Percentiles rank a stretch among this genome's conserved stretches.
phyloP scores from a whole-genome alignment of 192 early-diverging fungal genomes.

The Jimgerdemannia lactiflua region DNA sequence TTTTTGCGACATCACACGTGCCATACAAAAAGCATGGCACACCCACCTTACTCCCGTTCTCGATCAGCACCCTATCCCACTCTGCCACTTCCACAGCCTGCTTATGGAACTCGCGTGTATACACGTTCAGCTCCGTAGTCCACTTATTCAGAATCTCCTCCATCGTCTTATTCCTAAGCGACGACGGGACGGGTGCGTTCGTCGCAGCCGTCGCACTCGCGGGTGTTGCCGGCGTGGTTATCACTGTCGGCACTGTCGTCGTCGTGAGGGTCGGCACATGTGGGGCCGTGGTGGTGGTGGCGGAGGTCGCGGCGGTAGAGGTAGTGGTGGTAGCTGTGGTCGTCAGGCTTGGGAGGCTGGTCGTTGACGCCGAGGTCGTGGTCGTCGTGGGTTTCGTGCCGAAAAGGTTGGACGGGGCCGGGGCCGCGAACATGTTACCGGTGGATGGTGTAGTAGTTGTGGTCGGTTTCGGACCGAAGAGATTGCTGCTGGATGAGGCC shows the following conservation, averaged over 20 bases:
- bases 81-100: conserved; percentile 80
- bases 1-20: conserved; percentile 2
- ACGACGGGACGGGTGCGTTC: conserved; percentile 38
- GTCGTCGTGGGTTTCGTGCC: conserved; percentile 3
- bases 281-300: conserved; percentile 29
- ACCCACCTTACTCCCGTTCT: conserved; percentile 74
- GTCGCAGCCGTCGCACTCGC: conserved; percentile 15
- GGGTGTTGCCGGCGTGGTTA: conserved; percentile 32
- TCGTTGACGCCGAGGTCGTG: background rate
- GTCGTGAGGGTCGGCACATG: conserved; percentile 29
- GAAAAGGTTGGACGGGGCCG: conserved; percentile 21
- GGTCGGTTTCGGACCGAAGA: conserved; percentile 15
- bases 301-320: conserved; percentile 25
- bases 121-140: conserved; percentile 77
- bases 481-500: conserved; percentile 5
- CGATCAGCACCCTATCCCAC: conserved; percentile 86
- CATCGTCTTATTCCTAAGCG: conserved; percentile 83
- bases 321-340: conserved; percentile 1
- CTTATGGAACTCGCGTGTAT: conserved; percentile 80
- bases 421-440: conserved; percentile 1
- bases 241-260: conserved; percentile 26
- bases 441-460: conserved; percentile 16
- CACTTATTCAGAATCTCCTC: conserved; percentile 91
- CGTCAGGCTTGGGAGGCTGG: conserved; percentile 6
- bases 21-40: background rate